Conservation (phyloP, 768 basidiomycete genomes). For the Psilocybe sp. region DNA sequence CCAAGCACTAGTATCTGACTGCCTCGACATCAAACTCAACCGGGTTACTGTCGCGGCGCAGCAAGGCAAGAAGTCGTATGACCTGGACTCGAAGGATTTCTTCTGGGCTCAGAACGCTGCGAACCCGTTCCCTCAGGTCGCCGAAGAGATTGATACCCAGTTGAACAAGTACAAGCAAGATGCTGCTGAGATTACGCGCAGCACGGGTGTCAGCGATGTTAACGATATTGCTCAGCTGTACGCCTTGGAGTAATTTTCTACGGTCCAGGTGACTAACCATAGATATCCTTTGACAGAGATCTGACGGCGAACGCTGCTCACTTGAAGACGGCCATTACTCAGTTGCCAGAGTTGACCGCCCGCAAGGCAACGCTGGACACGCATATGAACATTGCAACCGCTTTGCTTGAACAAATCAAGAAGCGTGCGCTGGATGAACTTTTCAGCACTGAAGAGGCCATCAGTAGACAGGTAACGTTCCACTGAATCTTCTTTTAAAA, state of each 20-base stretch:
- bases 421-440: slow-evolving; percentile 91
- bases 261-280: neutral
- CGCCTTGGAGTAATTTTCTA: slow-evolving; percentile 20
- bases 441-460: slow-evolving; percentile 94
- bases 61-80: slow-evolving; percentile 79
- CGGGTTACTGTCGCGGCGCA: slow-evolving; percentile 81
- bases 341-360: slow-evolving; percentile 93
- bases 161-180: slow-evolving; percentile 92
- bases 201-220: slow-evolving; percentile 93
- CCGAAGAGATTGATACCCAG: slow-evolving; percentile 93
- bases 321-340: slow-evolving; percentile 95
- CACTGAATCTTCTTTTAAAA: neutral
- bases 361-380: slow-evolving; percentile 96
- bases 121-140: slow-evolving; percentile 96
- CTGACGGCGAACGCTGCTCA: slow-evolving; percentile 91
- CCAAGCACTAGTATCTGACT: slow-evolving; percentile 96
- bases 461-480: slow-evolving; percentile 68
- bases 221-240: slow-evolving; percentile 94
- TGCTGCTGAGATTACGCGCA: slow-evolving; percentile 93
- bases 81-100: slow-evolving; percentile 97
- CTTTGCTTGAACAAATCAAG: slow-evolving; percentile 93
- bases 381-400: slow-evolving; percentile 99
- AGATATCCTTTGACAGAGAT: slow-evolving; percentile 49
- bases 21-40: slow-evolving; percentile 95
- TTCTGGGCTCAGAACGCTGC: slow-evolving; percentile 98